Percentiles rank a stretch among this genome's conserved stretches.
Conservation (phyloP, 1,139 yeast genomes). For the Pichiaceae sp. region DNA sequence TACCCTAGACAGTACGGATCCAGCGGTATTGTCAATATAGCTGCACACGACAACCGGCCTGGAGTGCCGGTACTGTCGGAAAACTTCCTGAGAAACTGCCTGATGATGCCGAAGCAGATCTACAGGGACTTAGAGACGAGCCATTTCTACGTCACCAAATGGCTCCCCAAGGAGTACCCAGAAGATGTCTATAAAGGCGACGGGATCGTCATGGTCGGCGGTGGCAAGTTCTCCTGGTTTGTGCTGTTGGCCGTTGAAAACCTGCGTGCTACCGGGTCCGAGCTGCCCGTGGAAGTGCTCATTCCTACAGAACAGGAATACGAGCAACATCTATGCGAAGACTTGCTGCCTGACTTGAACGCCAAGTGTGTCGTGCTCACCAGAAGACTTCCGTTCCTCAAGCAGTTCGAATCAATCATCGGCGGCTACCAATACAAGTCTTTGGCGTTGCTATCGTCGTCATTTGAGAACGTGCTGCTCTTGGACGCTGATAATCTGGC, state of each 20-base stretch:
- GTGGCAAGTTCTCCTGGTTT: slow-evolving; percentile 51
- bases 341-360: slow-evolving; percentile 36
- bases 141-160: slow-evolving; percentile 27
- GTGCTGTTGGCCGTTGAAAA: slow-evolving; percentile 45
- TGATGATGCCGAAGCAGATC: slow-evolving; percentile 43
- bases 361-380: slow-evolving; percentile 40
- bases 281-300: slow-evolving; percentile 54
- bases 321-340: slow-evolving; percentile 39
- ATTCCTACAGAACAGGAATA: slow-evolving; percentile 37
- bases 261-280: slow-evolving; percentile 44
- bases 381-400: slow-evolving; percentile 28
- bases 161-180: slow-evolving; percentile 32
- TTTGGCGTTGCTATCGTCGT: slow-evolving; percentile 44
- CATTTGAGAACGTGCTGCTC: slow-evolving; percentile 47
- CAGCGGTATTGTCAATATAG: slow-evolving; percentile 20
- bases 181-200: slow-evolving; percentile 34
- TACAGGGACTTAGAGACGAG: slow-evolving; percentile 37
- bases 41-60: slow-evolving; percentile 21
- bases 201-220: slow-evolving; percentile 62
- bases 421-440: slow-evolving; percentile 54
- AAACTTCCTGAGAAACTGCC: slow-evolving; percentile 41
- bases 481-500: slow-evolving; percentile 56
- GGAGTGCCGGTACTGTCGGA: slow-evolving; percentile 30
- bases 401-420: slow-evolving; percentile 18
- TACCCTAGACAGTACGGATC: slow-evolving; percentile 16